Percentiles rank a stretch among this genome's conserved stretches.
phyloP scores from a whole-genome alignment of 257 asterid genomes.

The Cordia subcordata region DNA sequence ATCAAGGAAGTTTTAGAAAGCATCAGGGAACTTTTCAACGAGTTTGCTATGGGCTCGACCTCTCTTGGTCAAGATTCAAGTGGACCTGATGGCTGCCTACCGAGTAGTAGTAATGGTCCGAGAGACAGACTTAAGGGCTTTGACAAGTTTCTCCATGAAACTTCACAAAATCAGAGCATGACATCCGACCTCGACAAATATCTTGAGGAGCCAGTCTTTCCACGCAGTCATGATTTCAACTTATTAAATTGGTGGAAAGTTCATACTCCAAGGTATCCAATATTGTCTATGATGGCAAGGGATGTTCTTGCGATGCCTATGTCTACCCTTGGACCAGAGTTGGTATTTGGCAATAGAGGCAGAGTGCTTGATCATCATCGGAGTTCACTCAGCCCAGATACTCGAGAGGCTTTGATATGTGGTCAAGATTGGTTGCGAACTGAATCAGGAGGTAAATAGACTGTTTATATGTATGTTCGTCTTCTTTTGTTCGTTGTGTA shows the following conservation, averaged over 20 bases:
- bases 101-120: constrained; percentile 42
- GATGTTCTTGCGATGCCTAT: constrained; percentile 79
- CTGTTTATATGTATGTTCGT: constrained; percentile 6
- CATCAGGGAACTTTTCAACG: constrained; percentile 67
- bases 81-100: constrained; percentile 34
- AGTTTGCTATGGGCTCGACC: constrained; percentile 55
- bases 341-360: constrained; percentile 56
- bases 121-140: constrained; percentile 87
- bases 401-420: constrained; percentile 86
- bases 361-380: constrained; percentile 64
- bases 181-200: constrained; percentile 85
- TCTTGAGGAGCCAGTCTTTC: constrained; percentile 86
- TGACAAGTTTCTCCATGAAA: constrained; percentile 80
- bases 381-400: constrained; percentile 57
- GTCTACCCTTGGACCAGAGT: constrained; percentile 69
- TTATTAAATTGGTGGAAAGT: constrained; percentile 99
- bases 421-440: constrained; percentile 87
- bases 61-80: constrained; percentile 44
- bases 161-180: constrained; percentile 58
- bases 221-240: constrained; percentile 76
- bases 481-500: constrained; percentile 1
- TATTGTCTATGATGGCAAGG: constrained; percentile 91
- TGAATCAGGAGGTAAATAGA: constrained; percentile 61
- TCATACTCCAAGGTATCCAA: constrained; percentile 93
- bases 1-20: constrained; percentile 61